Base-by-base conservation (phyloP, 805 yeast species). In the Ogataea siamensis region DNA sequence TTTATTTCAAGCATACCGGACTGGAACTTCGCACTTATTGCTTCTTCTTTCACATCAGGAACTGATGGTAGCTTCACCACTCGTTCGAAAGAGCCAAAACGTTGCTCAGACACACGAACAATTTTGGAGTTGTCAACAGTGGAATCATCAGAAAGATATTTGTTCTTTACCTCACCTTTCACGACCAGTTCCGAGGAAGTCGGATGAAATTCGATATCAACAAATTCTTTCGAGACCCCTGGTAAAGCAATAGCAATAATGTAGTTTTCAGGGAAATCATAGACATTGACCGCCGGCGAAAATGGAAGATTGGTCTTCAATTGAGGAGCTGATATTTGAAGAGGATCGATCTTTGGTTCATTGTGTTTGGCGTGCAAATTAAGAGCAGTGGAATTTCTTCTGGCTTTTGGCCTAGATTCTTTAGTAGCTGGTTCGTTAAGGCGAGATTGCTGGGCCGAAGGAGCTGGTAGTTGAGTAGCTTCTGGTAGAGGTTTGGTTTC, bases 171-270 rank as follows among this genome's bases (percentile, higher is more conserved):
- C 5, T 63, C 66, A 22, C 83, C 84, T 42, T 70, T 73, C 24
- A 78, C 60, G 12, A 73, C 63, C 42, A 78, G 48, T 44, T 76
- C 80, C 47, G 71, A 70, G 9, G 74, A 66, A 1, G 78, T 64
- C 24, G 83, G 79, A 49, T 78, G 83, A 57, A 67, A 78, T 49
- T 78, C 80, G 28, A 78, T 68, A 34, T 71, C 73, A 45, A 78
- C 69, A 12, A 73, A 67, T 27, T 69, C 67, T 15, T 74, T 70
- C 21, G 67, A 63, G 2, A 80, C 79, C 32, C 84, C 84, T n/a
- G 84, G 78, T 17, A 78, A 54, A 4, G 81, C 72, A 9, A 77
- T 54, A 1, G 71, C 72, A 9, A 76, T 68, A 11, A 66, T 52
- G 45, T 76, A 78, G 12, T 62, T 57, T 12, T 64, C 64, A 1